Evolutionary conservation across 139 green algal species (phyloP).

Genomic region (Pseudopediastrum boryanum): DNA sequence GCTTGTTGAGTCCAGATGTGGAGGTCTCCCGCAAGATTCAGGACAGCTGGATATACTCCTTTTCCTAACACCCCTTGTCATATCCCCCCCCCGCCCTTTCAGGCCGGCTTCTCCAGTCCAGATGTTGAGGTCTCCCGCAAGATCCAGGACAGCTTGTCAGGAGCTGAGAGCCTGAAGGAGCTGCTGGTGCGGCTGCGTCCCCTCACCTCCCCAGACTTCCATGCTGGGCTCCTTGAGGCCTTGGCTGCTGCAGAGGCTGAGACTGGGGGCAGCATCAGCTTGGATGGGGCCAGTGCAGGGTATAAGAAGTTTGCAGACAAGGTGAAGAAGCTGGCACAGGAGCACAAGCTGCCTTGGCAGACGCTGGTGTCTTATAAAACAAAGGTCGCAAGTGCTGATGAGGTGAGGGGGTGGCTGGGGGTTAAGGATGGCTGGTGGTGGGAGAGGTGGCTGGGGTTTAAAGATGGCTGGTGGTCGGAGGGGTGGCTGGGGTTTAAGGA

Average conservation of each 20-base stretch:
- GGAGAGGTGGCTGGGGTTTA: too few species aligned
- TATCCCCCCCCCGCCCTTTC: too few species aligned
- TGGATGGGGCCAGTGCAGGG: constrained; percentile 45
- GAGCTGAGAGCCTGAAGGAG: constrained; percentile 51
- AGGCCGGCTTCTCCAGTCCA: constrained; percentile 59
- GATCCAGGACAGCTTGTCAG: constrained; percentile 37
- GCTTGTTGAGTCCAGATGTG: too few species aligned
- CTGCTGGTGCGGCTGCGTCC: constrained; percentile 45
- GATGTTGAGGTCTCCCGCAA: constrained; percentile 48
- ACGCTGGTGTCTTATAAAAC: constrained; percentile 40
- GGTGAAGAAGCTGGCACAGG: constrained; percentile 51
- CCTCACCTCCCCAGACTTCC: constrained; percentile 45
- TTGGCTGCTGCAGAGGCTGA: constrained; percentile 49
- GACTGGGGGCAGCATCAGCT: constrained; percentile 34
- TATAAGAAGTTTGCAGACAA: constrained; percentile 70
- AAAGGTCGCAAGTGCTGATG: constrained; percentile 24
- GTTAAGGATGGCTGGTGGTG: too few species aligned
- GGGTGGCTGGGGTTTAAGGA: too few species aligned
- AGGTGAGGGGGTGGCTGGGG: too few species aligned
- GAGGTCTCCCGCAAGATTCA: too few species aligned
- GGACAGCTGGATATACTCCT: too few species aligned
- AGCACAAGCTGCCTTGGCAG: constrained; percentile 46
- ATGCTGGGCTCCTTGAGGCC: constrained; percentile 53
- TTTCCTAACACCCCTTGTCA: too few species aligned
- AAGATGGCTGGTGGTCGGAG: too few species aligned